Evolutionary conservation across 345 rosid species (phyloP), one percentile per base, ranked within the genome.

Genomic region (Barbarea vulgaris): DNA sequence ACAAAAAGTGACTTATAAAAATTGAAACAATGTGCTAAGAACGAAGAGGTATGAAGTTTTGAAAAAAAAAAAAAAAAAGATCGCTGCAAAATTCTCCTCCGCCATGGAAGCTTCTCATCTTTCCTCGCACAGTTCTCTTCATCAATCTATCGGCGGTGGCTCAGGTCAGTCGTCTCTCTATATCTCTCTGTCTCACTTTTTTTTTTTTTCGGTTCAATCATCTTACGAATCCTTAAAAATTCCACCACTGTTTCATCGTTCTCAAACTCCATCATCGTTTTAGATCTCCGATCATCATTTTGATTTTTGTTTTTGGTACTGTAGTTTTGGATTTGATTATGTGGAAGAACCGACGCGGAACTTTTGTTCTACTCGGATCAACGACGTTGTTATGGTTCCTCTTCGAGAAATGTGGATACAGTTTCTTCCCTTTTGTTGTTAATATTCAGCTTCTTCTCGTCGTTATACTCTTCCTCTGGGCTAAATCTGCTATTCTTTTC

Each of bases 401-500:
- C 21, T 91, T 91, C 34, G 97, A 89, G 82, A 81, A 73, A 81
- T 88, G 79, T 48, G 97, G 93, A 56, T 89, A 96, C 53, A 89
- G 84, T 79, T 61, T 86, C 62, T 72, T 91, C 67, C 83, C 91
- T 3, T 89, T 89, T 62, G 69, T 85, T 50, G 82, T 87, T 18
- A 87, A 93, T 69, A 87, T 80, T 27, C 80, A 89, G 76, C 80
- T 91, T 59, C 85, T 88, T 41, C 83, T 91, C 61, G 85, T 89
- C 6, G 77, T 81, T 9, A 84, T 88, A 65, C 93, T 96, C 85
- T 96, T 93, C 84, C 73, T 91, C 42, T 93, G 98, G 99, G 95
- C 95, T 15, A 96, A 96, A 88, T 96, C 99, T 70, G 99, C 99
- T 79, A 78, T 86, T 46, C 95, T 96, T 66, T 91, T 96, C 59